These are phyloP conservation scores for Wickerhamiella dianesei DNA, from an alignment of 805 yeast species.

Conservation along the genomic window DNA sequence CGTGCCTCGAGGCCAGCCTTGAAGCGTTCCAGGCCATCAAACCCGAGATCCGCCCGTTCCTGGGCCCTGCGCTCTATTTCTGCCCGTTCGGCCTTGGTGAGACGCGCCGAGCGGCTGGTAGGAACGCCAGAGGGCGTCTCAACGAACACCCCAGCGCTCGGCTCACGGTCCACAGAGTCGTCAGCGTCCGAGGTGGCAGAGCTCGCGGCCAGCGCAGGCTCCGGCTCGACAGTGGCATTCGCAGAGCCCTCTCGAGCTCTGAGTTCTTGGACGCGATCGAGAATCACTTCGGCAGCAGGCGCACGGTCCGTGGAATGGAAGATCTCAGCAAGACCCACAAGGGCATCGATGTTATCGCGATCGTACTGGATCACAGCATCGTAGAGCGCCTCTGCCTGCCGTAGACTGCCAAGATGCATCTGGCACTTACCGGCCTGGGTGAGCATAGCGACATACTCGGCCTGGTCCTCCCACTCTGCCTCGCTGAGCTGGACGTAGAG, in stretches of 20 bases:
- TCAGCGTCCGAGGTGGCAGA: constrained; percentile 1
- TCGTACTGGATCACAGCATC: constrained; percentile 18
- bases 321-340: constrained; percentile 71
- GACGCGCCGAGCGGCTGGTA: constrained; percentile 9
- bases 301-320: constrained; percentile 33
- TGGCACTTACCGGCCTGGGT: constrained; percentile 63
- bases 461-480: constrained; percentile 19
- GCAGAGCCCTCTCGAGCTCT: constrained; percentile 2
- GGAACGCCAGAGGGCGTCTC: constrained; percentile 1
- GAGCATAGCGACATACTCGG: constrained; percentile 27
- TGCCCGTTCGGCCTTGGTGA: constrained; percentile 15
- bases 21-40: constrained; percentile 38
- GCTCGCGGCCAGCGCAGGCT: not conserved
- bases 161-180: not conserved
- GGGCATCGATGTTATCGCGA: constrained; percentile 48
- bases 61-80: constrained; percentile 43
- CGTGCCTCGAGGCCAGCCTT: constrained; percentile 35
- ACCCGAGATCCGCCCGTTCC: constrained; percentile 26
- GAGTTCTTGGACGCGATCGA: constrained; percentile 8
- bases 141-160: constrained; percentile 6
- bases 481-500: constrained; percentile 46
- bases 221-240: not conserved
- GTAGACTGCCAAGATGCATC: constrained; percentile 45
- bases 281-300: constrained; percentile 20
- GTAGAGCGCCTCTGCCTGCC: constrained; percentile 23